Evolutionary conservation across 148 eudicot genomes (phyloP), one percentile per base, ranked within the genome.

Genomic region (Chenopodium album): DNA sequence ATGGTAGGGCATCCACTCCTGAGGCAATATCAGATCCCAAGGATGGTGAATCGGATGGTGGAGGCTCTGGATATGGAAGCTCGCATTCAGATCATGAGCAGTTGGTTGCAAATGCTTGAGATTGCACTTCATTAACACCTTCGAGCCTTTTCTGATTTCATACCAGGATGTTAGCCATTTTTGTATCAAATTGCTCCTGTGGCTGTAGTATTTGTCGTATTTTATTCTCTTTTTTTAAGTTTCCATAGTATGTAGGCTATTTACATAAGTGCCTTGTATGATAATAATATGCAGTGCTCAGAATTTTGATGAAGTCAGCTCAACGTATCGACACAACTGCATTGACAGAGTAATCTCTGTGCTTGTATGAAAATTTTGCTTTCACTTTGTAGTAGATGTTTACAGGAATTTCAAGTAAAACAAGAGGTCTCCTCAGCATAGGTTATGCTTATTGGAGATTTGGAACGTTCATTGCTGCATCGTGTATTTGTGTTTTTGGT

Each of bases 41-140:
- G 44, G 73, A 67, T 23, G 79, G 70, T 68, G 84, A 78, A 12
- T 65, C 78, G 22, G 88, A 80, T 62, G 76, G 28, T 60, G 88
- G 81, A 76, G 86, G 83, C 23, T 83, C 56, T 52, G 56, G 56
- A 12, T 52, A 79, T 65, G 88, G 75, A 75, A 71, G 82, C 75
- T 83, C 91, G 20, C 92, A 85, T 77, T 79, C 81, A 1, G 90
- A 91, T 64, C 89, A 88, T 4, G 93, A 89, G 82, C 89, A 82
- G 79, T 75, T 88, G 89, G 80, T 84, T 81, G 93, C 93, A 78
- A 85, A 83, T 83, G 87, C 90, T 78, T 92, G 79, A 84, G 41
- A 31, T 67, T 17, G 76, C 11, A 20, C 79, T 75, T 47, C 13
- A 44, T 59, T n/a, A 28, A 17, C 17, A 37, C 29, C 34, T 28